Percentiles rank a stretch among this genome's conserved stretches.
Conservation (phyloP, 441 rosid species). For the Iberis amara region DNA sequence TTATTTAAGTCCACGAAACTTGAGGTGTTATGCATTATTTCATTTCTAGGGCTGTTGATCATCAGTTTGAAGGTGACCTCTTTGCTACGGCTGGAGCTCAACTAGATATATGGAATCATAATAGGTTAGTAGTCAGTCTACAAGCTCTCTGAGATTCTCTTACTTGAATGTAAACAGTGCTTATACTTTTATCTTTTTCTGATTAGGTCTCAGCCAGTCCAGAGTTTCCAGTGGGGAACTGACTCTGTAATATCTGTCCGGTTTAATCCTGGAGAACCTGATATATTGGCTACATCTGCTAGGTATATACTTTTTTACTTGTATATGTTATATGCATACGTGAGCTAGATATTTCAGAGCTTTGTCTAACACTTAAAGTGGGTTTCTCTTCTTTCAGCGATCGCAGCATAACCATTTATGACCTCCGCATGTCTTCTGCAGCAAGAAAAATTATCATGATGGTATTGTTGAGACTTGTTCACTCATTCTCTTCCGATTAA, state of each 20-base stretch:
- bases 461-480: constrained; percentile 38
- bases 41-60: constrained; percentile 76
- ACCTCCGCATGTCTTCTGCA: constrained; percentile 77
- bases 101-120: constrained; percentile 93
- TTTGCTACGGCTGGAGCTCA: constrained; percentile 96
- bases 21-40: neutral
- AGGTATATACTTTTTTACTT: constrained; percentile 41
- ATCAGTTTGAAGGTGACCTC: constrained; percentile 82
- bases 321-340: neutral
- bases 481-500: constrained; percentile 1
- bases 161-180: constrained; percentile 7
- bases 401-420: constrained; percentile 78
- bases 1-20: constrained; percentile 4
- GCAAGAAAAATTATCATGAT: constrained; percentile 76
- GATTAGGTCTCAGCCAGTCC: constrained; percentile 80
- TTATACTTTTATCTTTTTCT: constrained; percentile 6
- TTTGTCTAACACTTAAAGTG: constrained; percentile 5
- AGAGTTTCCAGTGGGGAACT: constrained; percentile 78
- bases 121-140: constrained; percentile 46
- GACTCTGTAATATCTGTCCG: constrained; percentile 77
- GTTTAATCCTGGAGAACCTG: constrained; percentile 91
- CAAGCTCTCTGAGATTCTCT: neutral
- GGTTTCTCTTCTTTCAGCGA: constrained; percentile 46
- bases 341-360: neutral
- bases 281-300: constrained; percentile 71